These are phyloP conservation scores for Melanopsichium pennsylvanicum DNA, from an alignment of 1,284 basidiomycete genomes.

Conservation along the genomic window DNA sequence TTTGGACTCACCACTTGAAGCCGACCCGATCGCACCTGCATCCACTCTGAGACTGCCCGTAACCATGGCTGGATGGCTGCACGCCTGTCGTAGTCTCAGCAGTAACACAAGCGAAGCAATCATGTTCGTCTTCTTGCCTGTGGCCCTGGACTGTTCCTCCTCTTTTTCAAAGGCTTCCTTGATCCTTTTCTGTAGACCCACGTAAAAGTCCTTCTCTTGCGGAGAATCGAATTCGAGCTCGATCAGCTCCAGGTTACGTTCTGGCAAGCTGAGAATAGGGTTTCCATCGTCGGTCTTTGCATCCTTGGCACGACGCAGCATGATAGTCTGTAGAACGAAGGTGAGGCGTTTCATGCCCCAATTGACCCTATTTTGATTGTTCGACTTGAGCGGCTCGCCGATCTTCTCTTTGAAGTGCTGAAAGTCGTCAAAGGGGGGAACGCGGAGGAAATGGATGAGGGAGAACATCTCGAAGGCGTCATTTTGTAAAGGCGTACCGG, in stretches of 20 bases:
- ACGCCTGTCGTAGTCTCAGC: slow-evolving; percentile 82
- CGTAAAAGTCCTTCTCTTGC: slow-evolving; percentile 84
- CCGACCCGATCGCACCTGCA: slow-evolving; percentile 31
- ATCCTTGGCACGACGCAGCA: slow-evolving; percentile 89
- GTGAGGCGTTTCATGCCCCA: slow-evolving; percentile 67
- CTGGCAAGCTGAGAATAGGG: slow-evolving; percentile 82
- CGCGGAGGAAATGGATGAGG: slow-evolving; percentile 84
- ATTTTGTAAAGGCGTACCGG: slow-evolving; percentile 74
- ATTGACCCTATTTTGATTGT: slow-evolving; percentile 54
- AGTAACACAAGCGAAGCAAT: slow-evolving; percentile 85
- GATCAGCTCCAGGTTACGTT: slow-evolving; percentile 76
- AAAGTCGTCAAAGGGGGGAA: slow-evolving; percentile 84
- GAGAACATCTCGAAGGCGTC: slow-evolving; percentile 88
- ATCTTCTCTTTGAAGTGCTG: slow-evolving; percentile 80
- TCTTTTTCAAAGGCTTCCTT: slow-evolving; percentile 71
- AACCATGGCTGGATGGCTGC: slow-evolving; percentile 57
- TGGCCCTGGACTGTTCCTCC: slow-evolving; percentile 66
- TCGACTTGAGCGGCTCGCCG: slow-evolving; percentile 73
- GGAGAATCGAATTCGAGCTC: slow-evolving; percentile 67
- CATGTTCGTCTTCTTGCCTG: slow-evolving; percentile 73
- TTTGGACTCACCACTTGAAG: slow-evolving; percentile 1
- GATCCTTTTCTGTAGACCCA: slow-evolving; percentile 78
- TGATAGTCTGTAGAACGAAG: slow-evolving; percentile 83
- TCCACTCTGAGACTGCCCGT: slow-evolving; percentile 32
- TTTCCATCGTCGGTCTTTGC: slow-evolving; percentile 74